Evolutionary conservation across 495 filamentous ascomycete species (phyloP).

Genomic region (Aspergillus diversus): DNA sequence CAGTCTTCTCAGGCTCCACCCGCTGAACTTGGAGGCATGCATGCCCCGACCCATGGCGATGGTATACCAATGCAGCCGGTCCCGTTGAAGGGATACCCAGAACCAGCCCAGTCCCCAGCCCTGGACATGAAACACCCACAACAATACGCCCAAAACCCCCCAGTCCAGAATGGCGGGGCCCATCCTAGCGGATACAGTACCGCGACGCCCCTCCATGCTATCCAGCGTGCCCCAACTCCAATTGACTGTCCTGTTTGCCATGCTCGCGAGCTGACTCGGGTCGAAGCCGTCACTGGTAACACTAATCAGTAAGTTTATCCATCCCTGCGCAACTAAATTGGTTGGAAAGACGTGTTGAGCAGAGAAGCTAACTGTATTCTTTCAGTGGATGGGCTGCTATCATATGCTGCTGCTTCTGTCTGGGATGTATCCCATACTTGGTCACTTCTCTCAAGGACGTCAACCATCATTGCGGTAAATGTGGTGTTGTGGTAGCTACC

Average conservation of each 20-base stretch:
- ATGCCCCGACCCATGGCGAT: not conserved
- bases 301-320: constrained; percentile 52
- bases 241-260: constrained; percentile 56
- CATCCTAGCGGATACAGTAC: constrained; percentile 36
- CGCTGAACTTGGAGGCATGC: constrained; percentile 1
- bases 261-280: constrained; percentile 50
- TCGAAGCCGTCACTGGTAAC: constrained; percentile 42
- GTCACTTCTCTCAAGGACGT: constrained; percentile 55
- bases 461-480: constrained; percentile 55
- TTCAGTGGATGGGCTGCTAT: constrained; percentile 54
- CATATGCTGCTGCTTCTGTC: constrained; percentile 48
- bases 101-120: not conserved
- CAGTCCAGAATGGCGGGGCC: not conserved
- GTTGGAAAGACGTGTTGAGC: not conserved
- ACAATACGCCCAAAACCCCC: not conserved
- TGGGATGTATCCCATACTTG: constrained; percentile 58
- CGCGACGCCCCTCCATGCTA: constrained; percentile 37
- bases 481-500: constrained; percentile 49
- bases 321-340: not conserved
- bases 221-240: constrained; percentile 39
- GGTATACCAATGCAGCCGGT: no score
- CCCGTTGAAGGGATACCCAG: not conserved
- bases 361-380: not conserved
- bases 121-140: not conserved
- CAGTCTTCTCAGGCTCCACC: not conserved